Conservation (phyloP, 1,284 basidiomycete genomes). For the Papiliotrema fonsecae region DNA sequence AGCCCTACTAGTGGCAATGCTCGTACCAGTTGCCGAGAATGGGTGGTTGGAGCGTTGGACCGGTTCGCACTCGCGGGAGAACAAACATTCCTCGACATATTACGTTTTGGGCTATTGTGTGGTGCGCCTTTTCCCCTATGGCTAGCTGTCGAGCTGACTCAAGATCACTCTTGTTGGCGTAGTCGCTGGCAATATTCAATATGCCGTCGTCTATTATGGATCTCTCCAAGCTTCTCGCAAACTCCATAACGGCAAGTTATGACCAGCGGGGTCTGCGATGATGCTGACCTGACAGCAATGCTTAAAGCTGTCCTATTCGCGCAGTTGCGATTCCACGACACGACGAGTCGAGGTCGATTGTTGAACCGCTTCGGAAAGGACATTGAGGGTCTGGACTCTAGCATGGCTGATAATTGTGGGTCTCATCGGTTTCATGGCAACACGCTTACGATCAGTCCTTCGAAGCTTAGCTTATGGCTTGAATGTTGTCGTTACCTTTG, state of each 20-base stretch:
- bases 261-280: constrained; percentile 6
- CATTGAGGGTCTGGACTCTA: constrained; percentile 86
- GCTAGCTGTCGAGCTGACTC: background rate
- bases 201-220: constrained; percentile 53
- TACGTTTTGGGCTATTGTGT: constrained; percentile 74
- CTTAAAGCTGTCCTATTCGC: constrained; percentile 83
- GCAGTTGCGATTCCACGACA: constrained; percentile 89
- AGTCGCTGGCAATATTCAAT: constrained; percentile 35
- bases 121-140: constrained; percentile 15
- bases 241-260: constrained; percentile 61
- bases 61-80: constrained; percentile 12
- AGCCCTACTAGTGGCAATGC: constrained; percentile 60
- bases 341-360: constrained; percentile 75
- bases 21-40: constrained; percentile 74
- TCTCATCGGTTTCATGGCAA: background rate
- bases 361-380: constrained; percentile 91
- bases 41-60: constrained; percentile 67
- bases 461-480: constrained; percentile 58
- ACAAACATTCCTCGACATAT: constrained; percentile 56
- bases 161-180: constrained; percentile 40
- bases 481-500: constrained; percentile 41
- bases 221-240: constrained; percentile 64
- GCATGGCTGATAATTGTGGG: constrained; percentile 78
- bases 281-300: constrained; percentile 51
- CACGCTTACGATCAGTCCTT: constrained; percentile 15